Evolutionary conservation across 371 early-diverging fungal genomes (phyloP).

Genomic region (Coemansia sp.): DNA sequence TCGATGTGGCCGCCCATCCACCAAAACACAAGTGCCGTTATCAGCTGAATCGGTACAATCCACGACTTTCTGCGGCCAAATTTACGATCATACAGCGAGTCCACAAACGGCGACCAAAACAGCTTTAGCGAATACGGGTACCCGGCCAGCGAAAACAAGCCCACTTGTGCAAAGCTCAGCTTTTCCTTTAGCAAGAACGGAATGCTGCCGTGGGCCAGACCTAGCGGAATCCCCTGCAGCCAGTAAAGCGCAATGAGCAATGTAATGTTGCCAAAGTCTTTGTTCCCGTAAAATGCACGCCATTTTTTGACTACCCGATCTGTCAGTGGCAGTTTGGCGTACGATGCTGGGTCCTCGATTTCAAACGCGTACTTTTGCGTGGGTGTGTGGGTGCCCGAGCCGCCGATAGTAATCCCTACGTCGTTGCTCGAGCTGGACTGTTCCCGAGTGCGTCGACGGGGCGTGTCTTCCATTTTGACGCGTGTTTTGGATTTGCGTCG

Average conservation of each 20-base stretch:
- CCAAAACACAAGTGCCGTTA: slow-evolving; percentile 72
- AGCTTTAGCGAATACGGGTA: slow-evolving; percentile 93
- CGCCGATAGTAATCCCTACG: slow-evolving; percentile 34
- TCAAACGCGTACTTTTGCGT: slow-evolving; percentile 31
- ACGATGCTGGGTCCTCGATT: slow-evolving; percentile 41
- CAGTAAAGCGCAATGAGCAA: slow-evolving; percentile 59
- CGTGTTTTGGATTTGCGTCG: slow-evolving; percentile 6
- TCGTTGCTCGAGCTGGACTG: slow-evolving; percentile 16
- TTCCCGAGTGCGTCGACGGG: slow-evolving; percentile 21
- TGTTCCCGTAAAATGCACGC: slow-evolving; percentile 38
- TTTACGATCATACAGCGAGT: slow-evolving; percentile 74
- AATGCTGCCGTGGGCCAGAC: slow-evolving; percentile 86
- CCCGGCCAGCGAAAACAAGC: slow-evolving; percentile 85
- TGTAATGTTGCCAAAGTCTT: slow-evolving; percentile 50
- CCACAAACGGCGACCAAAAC: slow-evolving; percentile 96
- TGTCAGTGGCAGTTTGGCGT: slow-evolving; percentile 12
- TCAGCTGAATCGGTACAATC: slow-evolving; percentile 95
- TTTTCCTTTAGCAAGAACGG: slow-evolving; percentile 91
- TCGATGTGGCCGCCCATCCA: slow-evolving; percentile 79
- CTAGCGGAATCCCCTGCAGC: slow-evolving; percentile 92
- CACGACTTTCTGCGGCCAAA: slow-evolving; percentile 94
- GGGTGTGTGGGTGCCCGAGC: slow-evolving; percentile 23
- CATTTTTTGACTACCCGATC: slow-evolving; percentile 16
- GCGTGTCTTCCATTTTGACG: slow-evolving; percentile 5
- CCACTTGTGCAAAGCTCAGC: slow-evolving; percentile 87